phyloP scores from a whole-genome alignment of 1,284 basidiomycete species.

The Rhodotorula sp. region DNA sequence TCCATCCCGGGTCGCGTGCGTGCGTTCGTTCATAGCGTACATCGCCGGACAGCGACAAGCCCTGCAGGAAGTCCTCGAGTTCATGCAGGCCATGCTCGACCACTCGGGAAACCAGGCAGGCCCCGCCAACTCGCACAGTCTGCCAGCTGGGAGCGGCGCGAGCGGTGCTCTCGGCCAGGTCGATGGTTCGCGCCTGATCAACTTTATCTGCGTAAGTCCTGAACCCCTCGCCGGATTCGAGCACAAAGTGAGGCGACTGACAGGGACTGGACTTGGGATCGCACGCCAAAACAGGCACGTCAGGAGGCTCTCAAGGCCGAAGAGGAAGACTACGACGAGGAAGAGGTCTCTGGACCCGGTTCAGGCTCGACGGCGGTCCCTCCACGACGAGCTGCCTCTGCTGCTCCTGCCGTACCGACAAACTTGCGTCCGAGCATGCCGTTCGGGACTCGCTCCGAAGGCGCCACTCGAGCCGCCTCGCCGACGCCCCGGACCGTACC shows the following conservation, averaged over 20 bases:
- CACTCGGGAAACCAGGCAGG: conserved; percentile 15
- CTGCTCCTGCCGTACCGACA: conserved; percentile 17
- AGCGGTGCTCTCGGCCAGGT: conserved; percentile 7
- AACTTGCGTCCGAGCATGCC: conserved; percentile 11
- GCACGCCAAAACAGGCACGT: conserved; percentile 18
- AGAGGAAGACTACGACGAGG: conserved; percentile 39
- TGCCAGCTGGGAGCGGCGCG: neutral
- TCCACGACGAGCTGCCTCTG: conserved; percentile 18
- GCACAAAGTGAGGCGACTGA: too few relatives aligned
- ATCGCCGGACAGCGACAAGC: conserved; percentile 40
- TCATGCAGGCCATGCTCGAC: conserved; percentile 38
- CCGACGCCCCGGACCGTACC: conserved; percentile 5
- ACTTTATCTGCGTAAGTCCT: conserved; percentile 37
- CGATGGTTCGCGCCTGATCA: conserved; percentile 36
- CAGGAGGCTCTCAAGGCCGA: conserved; percentile 40
- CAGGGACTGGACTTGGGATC: too few relatives aligned
- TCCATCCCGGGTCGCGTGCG: neutral
- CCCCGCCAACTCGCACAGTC: neutral
- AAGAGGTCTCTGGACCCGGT: conserved; percentile 10
- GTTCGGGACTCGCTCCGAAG: conserved; percentile 10
- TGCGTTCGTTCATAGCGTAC: conserved; percentile 23
- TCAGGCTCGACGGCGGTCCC: conserved; percentile 9
- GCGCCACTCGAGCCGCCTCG: conserved; percentile 9
- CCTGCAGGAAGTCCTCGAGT: conserved; percentile 41
- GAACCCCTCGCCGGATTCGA: too few relatives aligned